These are phyloP conservation scores for Zostera marina DNA, from an alignment of 116 monocot genomes.

Conservation along the genomic window DNA sequence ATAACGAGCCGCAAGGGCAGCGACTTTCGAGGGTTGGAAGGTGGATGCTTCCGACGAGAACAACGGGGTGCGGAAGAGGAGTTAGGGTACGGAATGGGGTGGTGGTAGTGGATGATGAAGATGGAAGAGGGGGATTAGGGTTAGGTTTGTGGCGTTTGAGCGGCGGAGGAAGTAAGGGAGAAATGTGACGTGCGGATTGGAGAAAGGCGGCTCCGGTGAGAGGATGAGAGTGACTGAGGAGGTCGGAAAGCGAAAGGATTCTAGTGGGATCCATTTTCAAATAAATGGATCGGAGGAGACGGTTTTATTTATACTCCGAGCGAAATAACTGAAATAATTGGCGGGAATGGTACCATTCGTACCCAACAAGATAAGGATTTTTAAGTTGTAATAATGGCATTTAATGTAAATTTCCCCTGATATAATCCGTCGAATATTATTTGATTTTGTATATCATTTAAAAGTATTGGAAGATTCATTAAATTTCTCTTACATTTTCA, in stretches of 20 bases:
- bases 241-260: slow-evolving; percentile 45
- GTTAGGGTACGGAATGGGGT: slow-evolving; percentile 17
- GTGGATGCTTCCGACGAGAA: slow-evolving; percentile 45
- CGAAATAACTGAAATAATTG: neutral
- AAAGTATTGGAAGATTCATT: no score
- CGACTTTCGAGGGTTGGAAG: slow-evolving; percentile 16
- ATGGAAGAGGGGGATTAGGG: neutral
- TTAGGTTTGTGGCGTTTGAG: slow-evolving; percentile 13
- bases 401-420: no score
- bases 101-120: slow-evolving; percentile 8
- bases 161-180: slow-evolving; percentile 7
- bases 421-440: no score
- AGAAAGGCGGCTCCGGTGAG: slow-evolving; percentile 46
- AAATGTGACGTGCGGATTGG: neutral
- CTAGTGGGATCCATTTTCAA: slow-evolving; percentile 12
- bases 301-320: neutral
- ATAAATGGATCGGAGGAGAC: neutral
- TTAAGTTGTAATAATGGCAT: no score
- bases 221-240: slow-evolving; percentile 32
- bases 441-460: no score
- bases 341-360: neutral
- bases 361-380: no score
- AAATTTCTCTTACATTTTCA: no score
- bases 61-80: slow-evolving; percentile 21
- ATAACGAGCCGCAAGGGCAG: slow-evolving; percentile 1